Evolutionary conservation across 1,284 basidiomycete species (phyloP).

Genomic region (Volvariella surrecta): DNA sequence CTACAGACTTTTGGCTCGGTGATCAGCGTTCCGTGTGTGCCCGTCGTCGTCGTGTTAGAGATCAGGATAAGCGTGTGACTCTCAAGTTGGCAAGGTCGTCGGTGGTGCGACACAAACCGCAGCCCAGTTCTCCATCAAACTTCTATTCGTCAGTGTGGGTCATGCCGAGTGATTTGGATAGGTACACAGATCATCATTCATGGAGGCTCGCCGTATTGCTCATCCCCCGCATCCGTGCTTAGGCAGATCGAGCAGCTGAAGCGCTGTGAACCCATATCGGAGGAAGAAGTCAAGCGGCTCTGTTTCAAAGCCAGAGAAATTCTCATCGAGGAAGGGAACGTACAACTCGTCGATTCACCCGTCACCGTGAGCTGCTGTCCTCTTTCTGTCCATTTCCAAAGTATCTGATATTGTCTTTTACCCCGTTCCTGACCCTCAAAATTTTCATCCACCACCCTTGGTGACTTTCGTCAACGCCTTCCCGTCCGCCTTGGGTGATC

Average conservation of each 20-base stretch:
- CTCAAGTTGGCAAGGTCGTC: too few species aligned
- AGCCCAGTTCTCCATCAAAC: too few species aligned
- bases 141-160: background rate
- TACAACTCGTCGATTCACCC: slow-evolving; percentile 93
- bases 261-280: slow-evolving; percentile 88
- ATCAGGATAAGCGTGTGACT: too few species aligned
- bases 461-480: too few species aligned
- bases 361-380: slow-evolving; percentile 67
- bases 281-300: slow-evolving; percentile 87
- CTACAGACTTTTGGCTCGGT: too few species aligned
- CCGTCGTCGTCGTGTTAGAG: too few species aligned
- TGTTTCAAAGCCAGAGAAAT: slow-evolving; percentile 96
- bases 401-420: too few species aligned
- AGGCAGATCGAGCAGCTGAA: slow-evolving; percentile 86
- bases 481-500: too few species aligned
- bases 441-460: slow-evolving; percentile 3
- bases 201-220: background rate
- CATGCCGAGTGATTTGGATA: slow-evolving; percentile 36
- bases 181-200: slow-evolving; percentile 15
- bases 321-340: slow-evolving; percentile 94
- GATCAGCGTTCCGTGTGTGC: too few species aligned
- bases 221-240: slow-evolving; percentile 2
- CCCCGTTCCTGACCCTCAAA: slow-evolving; percentile 9
- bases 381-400: background rate
- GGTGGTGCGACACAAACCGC: too few species aligned